These are phyloP conservation scores for Ophiostoma ips DNA, from an alignment of 2,329 filamentous ascomycete genomes.

Conservation along the genomic window DNA sequence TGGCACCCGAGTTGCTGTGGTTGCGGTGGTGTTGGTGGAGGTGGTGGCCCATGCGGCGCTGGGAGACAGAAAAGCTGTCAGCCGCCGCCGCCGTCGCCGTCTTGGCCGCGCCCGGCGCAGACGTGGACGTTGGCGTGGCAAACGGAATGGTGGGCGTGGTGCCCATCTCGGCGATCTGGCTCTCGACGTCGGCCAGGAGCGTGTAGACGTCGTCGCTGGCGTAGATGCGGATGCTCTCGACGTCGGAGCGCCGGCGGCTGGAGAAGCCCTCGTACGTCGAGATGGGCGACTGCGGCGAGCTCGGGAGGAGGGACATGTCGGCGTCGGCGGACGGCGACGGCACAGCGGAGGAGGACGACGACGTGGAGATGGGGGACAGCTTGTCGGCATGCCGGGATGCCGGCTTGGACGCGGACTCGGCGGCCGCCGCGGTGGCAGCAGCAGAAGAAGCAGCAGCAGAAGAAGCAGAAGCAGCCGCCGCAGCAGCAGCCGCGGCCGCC, in stretches of 20 bases:
- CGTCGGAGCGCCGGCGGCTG: conserved; percentile 24
- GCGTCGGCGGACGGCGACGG: background rate
- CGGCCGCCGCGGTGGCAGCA: conserved; percentile 1
- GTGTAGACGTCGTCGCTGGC: conserved; percentile 54
- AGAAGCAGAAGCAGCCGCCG: too few relatives aligned
- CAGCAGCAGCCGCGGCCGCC: conserved; percentile 10
- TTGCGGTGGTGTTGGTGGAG: too few relatives aligned
- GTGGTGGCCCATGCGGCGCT: conserved; percentile 33
- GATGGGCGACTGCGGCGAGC: conserved; percentile 9
- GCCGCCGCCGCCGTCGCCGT: background rate
- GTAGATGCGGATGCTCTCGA: conserved; percentile 56
- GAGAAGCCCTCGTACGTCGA: background rate
- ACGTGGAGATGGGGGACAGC: background rate
- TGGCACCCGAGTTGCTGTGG: conserved; percentile 20
- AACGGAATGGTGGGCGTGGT: too few relatives aligned
- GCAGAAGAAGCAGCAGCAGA: conserved; percentile 10
- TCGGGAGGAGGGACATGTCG: conserved; percentile 3
- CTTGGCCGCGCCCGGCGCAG: background rate
- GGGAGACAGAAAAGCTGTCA: too few relatives aligned
- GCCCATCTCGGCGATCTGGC: conserved; percentile 36
- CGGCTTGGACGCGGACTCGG: background rate
- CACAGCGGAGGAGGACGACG: too few relatives aligned
- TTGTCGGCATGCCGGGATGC: background rate
- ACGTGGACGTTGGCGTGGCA: background rate
- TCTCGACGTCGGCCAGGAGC: conserved; percentile 52